Evolutionary conservation across 140 eudicot genomes (phyloP).

Genomic region (Ambrosia hybrid): DNA sequence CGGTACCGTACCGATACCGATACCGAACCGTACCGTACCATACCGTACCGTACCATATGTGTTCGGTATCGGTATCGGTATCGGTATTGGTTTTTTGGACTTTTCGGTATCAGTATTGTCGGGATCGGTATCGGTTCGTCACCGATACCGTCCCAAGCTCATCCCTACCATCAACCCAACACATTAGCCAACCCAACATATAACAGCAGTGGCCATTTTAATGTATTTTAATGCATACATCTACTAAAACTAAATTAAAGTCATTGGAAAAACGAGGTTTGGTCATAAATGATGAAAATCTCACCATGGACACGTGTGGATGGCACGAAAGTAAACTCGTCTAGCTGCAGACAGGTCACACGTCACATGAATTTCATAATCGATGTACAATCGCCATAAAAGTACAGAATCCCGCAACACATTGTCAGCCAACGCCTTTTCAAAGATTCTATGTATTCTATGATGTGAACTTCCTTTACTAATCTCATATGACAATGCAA

Average conservation of each 20-base stretch:
- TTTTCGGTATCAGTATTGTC: too few relatives aligned
- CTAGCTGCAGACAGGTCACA: constrained; percentile 65
- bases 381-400: constrained; percentile 84
- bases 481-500: constrained; percentile 73
- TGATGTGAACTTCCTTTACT: constrained; percentile 66
- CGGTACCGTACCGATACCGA: too few relatives aligned
- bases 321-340: constrained; percentile 83
- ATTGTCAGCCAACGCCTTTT: constrained; percentile 70
- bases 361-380: constrained; percentile 60
- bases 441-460: constrained; percentile 79
- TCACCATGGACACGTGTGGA: constrained; percentile 98
- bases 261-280: neutral
- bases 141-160: too few relatives aligned
- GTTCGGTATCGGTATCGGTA: too few relatives aligned
- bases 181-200: neutral
- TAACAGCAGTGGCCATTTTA: neutral
- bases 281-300: constrained; percentile 7
- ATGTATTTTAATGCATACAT: too few relatives aligned
- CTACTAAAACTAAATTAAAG: neutral
- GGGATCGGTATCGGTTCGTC: too few relatives aligned
- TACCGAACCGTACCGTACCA: too few relatives aligned
- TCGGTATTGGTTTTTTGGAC: too few relatives aligned
- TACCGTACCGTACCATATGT: too few relatives aligned
- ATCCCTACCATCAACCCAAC: neutral
- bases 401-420: constrained; percentile 51